phyloP scores from a whole-genome alignment of 306 rosid genomes.

The Lablab purpureus region DNA sequence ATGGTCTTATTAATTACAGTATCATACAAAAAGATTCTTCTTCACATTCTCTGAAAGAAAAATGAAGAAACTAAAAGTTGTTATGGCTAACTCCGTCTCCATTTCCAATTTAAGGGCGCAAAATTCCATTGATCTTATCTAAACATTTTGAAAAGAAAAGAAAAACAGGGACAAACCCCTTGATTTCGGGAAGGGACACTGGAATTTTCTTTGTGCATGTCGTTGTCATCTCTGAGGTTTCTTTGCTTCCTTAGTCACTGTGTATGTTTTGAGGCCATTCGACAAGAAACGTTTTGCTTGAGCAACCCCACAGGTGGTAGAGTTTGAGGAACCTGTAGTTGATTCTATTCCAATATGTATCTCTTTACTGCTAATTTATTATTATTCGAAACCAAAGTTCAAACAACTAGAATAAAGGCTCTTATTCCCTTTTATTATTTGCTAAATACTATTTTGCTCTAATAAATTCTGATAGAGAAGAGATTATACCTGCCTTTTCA shows the following conservation, averaged over 20 bases:
- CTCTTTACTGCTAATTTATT: background rate
- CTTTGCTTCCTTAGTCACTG: background rate
- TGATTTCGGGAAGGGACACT: slow-evolving; percentile 28
- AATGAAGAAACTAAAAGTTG: background rate
- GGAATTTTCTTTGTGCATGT: slow-evolving; percentile 40
- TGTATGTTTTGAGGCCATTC: background rate
- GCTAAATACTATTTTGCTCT: background rate
- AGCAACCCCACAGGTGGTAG: slow-evolving; percentile 1
- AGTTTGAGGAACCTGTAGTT: background rate
- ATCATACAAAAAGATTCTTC: background rate
- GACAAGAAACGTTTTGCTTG: background rate
- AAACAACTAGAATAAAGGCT: slow-evolving; percentile 29
- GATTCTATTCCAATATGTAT: slow-evolving; percentile 3
- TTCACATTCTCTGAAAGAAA: background rate
- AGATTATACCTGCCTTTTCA: background rate
- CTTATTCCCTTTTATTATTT: slow-evolving; percentile 10
- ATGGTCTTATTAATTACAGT: background rate
- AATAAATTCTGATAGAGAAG: slow-evolving; percentile 30
- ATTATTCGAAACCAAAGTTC: background rate
- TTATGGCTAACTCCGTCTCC: background rate
- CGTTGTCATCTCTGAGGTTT: slow-evolving; percentile 47
- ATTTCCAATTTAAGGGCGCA: background rate
- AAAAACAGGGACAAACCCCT: slow-evolving; percentile 23
- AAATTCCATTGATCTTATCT: slow-evolving; percentile 29
- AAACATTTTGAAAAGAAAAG: background rate